Percentiles rank a stretch among this genome's conserved stretches.
phyloP scores from a whole-genome alignment of 495 filamentous ascomycete species.

The Penicillium crystallinum region DNA sequence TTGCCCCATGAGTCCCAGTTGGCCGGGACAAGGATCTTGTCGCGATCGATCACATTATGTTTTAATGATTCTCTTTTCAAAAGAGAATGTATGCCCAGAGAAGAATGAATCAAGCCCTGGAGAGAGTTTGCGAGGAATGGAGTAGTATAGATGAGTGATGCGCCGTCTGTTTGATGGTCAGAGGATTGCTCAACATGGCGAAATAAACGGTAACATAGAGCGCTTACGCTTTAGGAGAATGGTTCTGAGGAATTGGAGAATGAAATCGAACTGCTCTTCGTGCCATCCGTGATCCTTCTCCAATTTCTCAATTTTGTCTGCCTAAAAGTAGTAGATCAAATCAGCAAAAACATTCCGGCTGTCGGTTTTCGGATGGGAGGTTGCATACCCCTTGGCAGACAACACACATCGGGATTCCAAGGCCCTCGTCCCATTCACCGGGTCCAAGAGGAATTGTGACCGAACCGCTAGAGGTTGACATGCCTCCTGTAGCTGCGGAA shows the following conservation, averaged over 20 bases:
- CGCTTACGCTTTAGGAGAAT: constrained; percentile 76
- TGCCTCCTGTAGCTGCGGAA: constrained; percentile 39
- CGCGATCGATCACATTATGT: constrained; percentile 92
- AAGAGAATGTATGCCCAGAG: constrained; percentile 84
- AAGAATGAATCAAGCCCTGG: constrained; percentile 78
- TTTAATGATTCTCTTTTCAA: constrained; percentile 77
- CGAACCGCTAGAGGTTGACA: constrained; percentile 43
- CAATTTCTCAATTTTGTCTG: constrained; percentile 81
- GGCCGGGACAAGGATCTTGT: constrained; percentile 87
- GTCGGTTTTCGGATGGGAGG: background rate
- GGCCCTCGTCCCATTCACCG: constrained; percentile 89
- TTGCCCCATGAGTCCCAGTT: constrained; percentile 99
- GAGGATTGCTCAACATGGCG: constrained; percentile 1
- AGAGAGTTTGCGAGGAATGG: constrained; percentile 73
- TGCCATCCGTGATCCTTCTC: constrained; percentile 87
- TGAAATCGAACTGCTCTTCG: constrained; percentile 89
- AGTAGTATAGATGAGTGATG: constrained; percentile 85
- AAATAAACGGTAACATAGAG: background rate
- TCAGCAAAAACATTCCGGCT: constrained; percentile 20
- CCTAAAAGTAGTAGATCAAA: constrained; percentile 40
- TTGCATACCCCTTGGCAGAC: constrained; percentile 85
- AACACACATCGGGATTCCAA: constrained; percentile 85
- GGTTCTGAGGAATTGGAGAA: constrained; percentile 82
- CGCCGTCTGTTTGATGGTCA: constrained; percentile 60
- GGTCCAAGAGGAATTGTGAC: constrained; percentile 75